phyloP scores from a whole-genome alignment of 2,329 filamentous ascomycete species.

The Pseudogymnoascus sp. region DNA sequence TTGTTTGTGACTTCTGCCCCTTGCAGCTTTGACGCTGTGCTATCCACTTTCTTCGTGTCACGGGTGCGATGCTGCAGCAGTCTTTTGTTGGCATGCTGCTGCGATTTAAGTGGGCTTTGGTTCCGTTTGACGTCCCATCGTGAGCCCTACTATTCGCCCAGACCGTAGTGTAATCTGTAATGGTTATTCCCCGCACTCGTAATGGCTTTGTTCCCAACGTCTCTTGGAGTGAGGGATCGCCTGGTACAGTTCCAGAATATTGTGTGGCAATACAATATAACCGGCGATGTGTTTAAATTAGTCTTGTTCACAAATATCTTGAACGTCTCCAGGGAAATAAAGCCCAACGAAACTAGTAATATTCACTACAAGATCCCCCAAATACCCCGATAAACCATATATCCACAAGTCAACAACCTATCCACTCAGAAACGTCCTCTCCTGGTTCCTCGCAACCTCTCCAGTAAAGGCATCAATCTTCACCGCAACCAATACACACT shows the following conservation, averaged over 20 bases:
- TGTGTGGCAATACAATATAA: neutral
- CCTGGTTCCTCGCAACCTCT: constrained; percentile 57
- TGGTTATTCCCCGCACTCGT: neutral
- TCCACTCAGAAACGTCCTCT: constrained; percentile 51
- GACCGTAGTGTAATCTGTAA: neutral
- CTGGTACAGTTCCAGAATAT: neutral
- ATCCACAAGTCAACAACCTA: neutral
- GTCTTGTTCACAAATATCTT: neutral
- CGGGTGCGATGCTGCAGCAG: neutral
- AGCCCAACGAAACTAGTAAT: neutral
- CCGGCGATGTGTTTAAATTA: neutral
- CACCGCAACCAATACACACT: constrained; percentile 67
- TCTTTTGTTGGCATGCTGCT: neutral
- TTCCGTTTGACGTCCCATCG: neutral
- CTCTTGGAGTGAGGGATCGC: neutral
- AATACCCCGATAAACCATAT: neutral
- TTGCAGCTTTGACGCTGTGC: neutral
- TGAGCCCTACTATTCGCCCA: neutral
- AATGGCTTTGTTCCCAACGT: neutral
- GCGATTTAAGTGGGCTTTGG: neutral
- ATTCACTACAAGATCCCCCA: neutral
- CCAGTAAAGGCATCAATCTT: constrained; percentile 65
- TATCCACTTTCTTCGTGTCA: neutral
- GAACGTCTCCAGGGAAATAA: neutral
- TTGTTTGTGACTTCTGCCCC: neutral